Conservation (phyloP, 2,329 filamentous ascomycete genomes). For the Plenodomus biglobosus region DNA sequence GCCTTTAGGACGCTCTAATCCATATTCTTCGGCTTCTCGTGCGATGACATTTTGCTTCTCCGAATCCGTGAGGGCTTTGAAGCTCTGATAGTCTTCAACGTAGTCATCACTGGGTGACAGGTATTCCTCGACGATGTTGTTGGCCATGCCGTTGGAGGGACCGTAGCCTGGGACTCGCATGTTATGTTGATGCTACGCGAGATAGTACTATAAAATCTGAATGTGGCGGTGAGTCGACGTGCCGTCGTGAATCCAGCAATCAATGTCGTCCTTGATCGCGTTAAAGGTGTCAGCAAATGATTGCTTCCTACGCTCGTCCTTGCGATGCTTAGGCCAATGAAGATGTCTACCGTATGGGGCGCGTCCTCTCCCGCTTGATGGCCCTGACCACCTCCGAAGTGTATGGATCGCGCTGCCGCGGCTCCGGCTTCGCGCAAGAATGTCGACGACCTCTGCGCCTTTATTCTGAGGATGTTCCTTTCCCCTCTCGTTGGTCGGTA, state of each 20-base stretch:
- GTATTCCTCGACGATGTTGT: slow-evolving; percentile 42
- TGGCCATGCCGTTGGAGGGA: slow-evolving; percentile 22
- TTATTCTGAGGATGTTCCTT: too few relatives aligned
- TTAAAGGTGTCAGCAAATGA: slow-evolving; percentile 15
- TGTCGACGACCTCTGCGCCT: background rate
- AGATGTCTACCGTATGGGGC: too few relatives aligned
- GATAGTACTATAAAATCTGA: background rate
- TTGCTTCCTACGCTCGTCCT: slow-evolving; percentile 5
- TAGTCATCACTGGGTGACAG: slow-evolving; percentile 33
- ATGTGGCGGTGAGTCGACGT: slow-evolving; percentile 1
- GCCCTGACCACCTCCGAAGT: too few relatives aligned
- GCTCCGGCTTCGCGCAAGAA: background rate
- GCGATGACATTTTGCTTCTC: slow-evolving; percentile 55
- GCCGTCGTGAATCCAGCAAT: slow-evolving; percentile 15
- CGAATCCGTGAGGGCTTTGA: slow-evolving; percentile 34
- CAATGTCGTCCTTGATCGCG: slow-evolving; percentile 12
- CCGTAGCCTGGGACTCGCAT: slow-evolving; percentile 25
- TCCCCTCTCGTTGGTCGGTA: slow-evolving; percentile 8
- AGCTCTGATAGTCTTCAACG: slow-evolving; percentile 30
- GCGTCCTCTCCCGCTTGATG: too few relatives aligned
- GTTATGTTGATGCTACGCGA: background rate
- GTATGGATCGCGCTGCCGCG: background rate
- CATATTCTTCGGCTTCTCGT: slow-evolving; percentile 60
- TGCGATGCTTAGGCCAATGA: slow-evolving; percentile 5
- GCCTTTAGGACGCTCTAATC: slow-evolving; percentile 77